phyloP scores from a whole-genome alignment of 2,329 filamentous ascomycete species.

The Colletotrichum sublineola region DNA sequence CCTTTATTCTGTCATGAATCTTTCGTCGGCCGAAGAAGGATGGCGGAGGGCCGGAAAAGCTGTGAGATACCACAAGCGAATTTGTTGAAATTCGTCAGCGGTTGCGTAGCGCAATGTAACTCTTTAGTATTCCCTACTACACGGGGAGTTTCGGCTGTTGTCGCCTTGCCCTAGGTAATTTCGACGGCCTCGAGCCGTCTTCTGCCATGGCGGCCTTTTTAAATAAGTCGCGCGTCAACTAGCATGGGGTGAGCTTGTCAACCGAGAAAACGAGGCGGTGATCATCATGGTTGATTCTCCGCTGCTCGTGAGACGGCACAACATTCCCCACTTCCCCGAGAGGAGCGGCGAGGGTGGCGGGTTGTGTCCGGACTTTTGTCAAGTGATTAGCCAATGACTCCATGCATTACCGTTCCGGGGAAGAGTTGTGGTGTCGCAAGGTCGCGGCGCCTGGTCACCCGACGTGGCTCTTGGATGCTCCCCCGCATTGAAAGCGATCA shows the following conservation, averaged over 20 bases:
- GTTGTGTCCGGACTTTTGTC: constrained; percentile 28
- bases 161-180: background rate
- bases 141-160: constrained; percentile 2
- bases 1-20: constrained; percentile 1
- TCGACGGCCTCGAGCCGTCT: background rate
- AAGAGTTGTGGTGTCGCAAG: constrained; percentile 34
- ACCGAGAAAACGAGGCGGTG: constrained; percentile 22
- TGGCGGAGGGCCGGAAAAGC: constrained; percentile 1
- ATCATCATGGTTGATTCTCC: constrained; percentile 1
- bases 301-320: constrained; percentile 23
- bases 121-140: constrained; percentile 22
- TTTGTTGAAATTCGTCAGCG: constrained; percentile 24
- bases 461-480: constrained; percentile 41
- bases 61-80: background rate
- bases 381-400: constrained; percentile 25
- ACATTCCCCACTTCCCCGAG: constrained; percentile 19
- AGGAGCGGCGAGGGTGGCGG: constrained; percentile 18
- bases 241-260: constrained; percentile 29
- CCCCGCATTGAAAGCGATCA: constrained; percentile 40
- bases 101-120: constrained; percentile 24
- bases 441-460: constrained; percentile 38
- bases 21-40: constrained; percentile 18
- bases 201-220: constrained; percentile 3
- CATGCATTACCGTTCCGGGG: constrained; percentile 9
- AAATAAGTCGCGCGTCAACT: background rate